Percentiles rank a stretch among this genome's conserved stretches.
Evolutionary conservation across 495 filamentous ascomycete genomes (phyloP).

Genomic region (Hyaloscypha hepaticicola): DNA sequence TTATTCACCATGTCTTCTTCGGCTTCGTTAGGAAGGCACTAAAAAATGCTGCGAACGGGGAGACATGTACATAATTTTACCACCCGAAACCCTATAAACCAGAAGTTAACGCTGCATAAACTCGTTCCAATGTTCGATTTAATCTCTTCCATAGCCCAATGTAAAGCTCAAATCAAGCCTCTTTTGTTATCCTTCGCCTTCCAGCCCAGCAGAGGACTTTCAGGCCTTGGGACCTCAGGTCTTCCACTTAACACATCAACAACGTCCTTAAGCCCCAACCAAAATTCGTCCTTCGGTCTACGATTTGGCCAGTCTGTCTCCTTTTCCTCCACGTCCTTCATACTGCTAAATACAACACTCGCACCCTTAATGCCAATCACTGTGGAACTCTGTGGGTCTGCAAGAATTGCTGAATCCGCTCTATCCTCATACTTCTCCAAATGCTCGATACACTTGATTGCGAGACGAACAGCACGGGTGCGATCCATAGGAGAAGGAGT

Average conservation of each 20-base stretch:
- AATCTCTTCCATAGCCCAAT: not conserved
- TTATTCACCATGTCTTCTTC: no score
- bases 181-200: conserved; percentile 56
- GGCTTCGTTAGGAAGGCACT: no score
- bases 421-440: conserved; percentile 73
- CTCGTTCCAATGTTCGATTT: not conserved
- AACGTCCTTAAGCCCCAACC: conserved; percentile 75
- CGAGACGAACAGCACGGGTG: conserved; percentile 85
- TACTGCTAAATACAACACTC: conserved; percentile 78
- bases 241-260: conserved; percentile 84
- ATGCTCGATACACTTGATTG: conserved; percentile 87
- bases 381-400: conserved; percentile 65
- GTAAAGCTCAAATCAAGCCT: conserved; percentile 32
- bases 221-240: conserved; percentile 45
- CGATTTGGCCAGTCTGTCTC: conserved; percentile 94
- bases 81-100: not conserved
- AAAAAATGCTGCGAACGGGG: no score
- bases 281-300: conserved; percentile 81
- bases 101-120: not conserved
- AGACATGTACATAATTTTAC: not conserved
- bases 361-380: conserved; percentile 95
- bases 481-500: conserved; percentile 95
- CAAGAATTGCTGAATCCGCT: conserved; percentile 63
- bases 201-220: conserved; percentile 43
- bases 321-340: conserved; percentile 70